A percentile compares a stretch with the other conserved stretches of the same genome.
These are phyloP conservation scores for Rutstroemia sp. DNA, from an alignment of 2,329 filamentous ascomycete genomes.

Conservation along the genomic window DNA sequence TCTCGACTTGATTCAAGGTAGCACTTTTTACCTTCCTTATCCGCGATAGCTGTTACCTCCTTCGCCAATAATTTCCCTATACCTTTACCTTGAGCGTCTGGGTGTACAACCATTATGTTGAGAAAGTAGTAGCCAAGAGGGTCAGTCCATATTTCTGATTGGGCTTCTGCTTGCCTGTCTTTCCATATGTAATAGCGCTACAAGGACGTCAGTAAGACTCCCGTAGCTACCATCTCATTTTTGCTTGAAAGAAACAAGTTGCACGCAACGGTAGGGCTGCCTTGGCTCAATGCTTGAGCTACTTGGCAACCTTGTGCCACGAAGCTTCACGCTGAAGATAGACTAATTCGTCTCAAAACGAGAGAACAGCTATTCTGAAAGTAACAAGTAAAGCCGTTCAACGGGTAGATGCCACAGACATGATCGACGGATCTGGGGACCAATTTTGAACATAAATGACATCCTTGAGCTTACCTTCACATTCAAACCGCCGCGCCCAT, in stretches of 20 bases:
- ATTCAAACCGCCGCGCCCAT: constrained; percentile 61
- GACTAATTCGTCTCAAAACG: background rate
- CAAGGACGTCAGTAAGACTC: background rate
- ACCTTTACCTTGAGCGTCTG: constrained; percentile 57
- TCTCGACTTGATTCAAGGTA: constrained; percentile 66
- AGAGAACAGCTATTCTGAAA: background rate
- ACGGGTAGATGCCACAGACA: background rate
- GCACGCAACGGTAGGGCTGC: background rate
- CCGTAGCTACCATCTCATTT: background rate
- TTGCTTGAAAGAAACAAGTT: background rate
- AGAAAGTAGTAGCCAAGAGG: constrained; percentile 66
- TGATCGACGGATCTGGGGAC: background rate
- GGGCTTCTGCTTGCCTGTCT: constrained; percentile 52
- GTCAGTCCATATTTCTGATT: constrained; percentile 57
- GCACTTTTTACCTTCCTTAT: constrained; percentile 55
- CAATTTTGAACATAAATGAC: background rate
- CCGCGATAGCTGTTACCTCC: constrained; percentile 54
- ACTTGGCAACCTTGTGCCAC: background rate
- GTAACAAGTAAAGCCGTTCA: background rate
- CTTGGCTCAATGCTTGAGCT: background rate
- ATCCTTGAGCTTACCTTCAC: constrained; percentile 38
- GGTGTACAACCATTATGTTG: constrained; percentile 65
- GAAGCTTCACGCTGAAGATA: background rate
- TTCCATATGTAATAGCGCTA: constrained; percentile 70
- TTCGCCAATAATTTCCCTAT: constrained; percentile 59